Percentiles rank a stretch among this genome's conserved stretches.
These are phyloP conservation scores for Artomyces pyxidatus DNA, from an alignment of 768 basidiomycete species.

Conservation along the genomic window DNA sequence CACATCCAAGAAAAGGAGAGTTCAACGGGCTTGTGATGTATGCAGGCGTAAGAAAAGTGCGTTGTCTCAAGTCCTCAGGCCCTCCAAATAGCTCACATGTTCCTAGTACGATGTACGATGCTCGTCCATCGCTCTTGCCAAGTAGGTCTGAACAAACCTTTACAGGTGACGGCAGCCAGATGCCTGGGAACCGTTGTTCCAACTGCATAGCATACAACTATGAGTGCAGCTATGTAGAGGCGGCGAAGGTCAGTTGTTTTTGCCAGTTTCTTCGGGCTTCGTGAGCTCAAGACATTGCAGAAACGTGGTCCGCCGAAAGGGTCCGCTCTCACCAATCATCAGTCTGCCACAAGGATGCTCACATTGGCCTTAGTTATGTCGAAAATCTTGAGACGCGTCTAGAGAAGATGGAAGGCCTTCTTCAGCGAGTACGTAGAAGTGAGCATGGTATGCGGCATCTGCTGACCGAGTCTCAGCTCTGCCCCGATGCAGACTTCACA, in stretches of 20 bases:
- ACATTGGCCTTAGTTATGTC: conserved; percentile 21
- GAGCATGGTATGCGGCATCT: neutral
- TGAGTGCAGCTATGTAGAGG: conserved; percentile 63
- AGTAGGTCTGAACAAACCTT: neutral
- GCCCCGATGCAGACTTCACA: conserved; percentile 55
- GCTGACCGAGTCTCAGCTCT: conserved; percentile 35
- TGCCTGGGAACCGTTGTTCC: conserved; percentile 53
- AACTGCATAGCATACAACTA: conserved; percentile 52
- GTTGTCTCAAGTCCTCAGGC: conserved; percentile 18
- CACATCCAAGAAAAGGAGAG: conserved; percentile 55
- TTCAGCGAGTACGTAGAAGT: conserved; percentile 24
- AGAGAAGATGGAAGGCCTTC: conserved; percentile 33
- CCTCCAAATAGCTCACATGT: conserved; percentile 5
- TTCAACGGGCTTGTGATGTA: conserved; percentile 75
- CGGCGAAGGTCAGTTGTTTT: conserved; percentile 44
- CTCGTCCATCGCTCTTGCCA: neutral
- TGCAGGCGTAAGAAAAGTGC: conserved; percentile 80
- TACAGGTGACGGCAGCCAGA: conserved; percentile 62
- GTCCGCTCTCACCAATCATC: conserved; percentile 25
- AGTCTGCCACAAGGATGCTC: neutral
- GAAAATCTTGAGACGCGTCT: conserved; percentile 36
- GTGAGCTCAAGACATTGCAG: conserved; percentile 15
- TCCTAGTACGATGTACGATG: conserved; percentile 54
- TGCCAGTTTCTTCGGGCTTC: conserved; percentile 1
- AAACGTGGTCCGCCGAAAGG: conserved; percentile 58